phyloP scores from a whole-genome alignment of 108 stramenopile species.

The Epithemia pelagica region DNA sequence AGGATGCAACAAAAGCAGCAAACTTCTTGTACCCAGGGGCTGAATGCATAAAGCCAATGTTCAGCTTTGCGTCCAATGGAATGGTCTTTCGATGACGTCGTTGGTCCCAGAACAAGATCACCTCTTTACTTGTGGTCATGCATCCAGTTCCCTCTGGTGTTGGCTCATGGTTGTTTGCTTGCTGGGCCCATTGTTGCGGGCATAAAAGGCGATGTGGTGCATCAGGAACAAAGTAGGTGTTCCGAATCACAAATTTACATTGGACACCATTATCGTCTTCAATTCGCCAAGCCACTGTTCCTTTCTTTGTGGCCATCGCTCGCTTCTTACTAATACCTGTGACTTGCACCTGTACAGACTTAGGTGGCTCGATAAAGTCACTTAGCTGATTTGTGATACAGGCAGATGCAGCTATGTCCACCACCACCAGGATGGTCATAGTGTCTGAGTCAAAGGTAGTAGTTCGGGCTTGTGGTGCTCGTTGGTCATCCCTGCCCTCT shows the following conservation, averaged over 20 bases:
- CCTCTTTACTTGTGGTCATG: not conserved
- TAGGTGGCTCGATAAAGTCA: too few relatives aligned
- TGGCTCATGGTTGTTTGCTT: not conserved
- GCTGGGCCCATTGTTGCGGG: conserved; percentile 38
- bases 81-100: conserved; percentile 3
- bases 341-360: too few relatives aligned
- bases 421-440: too few relatives aligned
- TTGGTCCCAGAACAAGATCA: conserved; percentile 7
- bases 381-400: too few relatives aligned
- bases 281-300: conserved; percentile 7
- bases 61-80: conserved; percentile 9
- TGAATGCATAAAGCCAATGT: conserved; percentile 10
- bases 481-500: too few relatives aligned
- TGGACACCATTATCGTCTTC: conserved; percentile 22
- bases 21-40: conserved; percentile 22
- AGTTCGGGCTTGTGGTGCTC: too few relatives aligned
- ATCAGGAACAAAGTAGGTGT: conserved; percentile 25
- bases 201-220: conserved; percentile 16
- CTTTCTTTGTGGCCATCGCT: too few relatives aligned
- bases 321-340: too few relatives aligned
- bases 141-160: not conserved
- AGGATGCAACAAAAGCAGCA: conserved; percentile 13
- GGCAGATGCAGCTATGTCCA: too few relatives aligned
- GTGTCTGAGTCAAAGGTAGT: too few relatives aligned
- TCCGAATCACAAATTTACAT: conserved; percentile 20